These are phyloP conservation scores for Phytophthora niederhauseri DNA, from an alignment of 352 stramenopile species.

Conservation along the genomic window DNA sequence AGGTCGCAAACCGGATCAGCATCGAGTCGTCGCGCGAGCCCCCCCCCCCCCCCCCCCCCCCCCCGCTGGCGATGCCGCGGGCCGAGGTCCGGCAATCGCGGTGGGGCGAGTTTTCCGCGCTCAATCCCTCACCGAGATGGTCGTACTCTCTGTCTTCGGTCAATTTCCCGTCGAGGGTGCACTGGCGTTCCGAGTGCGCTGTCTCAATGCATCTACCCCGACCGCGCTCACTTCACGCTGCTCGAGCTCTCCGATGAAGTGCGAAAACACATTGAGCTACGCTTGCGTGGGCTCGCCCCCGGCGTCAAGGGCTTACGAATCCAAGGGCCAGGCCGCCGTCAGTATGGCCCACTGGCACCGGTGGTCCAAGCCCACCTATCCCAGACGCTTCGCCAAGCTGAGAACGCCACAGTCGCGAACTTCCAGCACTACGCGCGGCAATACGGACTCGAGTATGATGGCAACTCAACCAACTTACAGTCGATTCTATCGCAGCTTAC, in stretches of 20 bases:
- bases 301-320: not conserved
- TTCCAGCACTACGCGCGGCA: too few relatives aligned
- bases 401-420: not conserved
- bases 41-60: too few relatives aligned
- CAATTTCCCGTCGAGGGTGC: not conserved
- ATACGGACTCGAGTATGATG: not conserved
- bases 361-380: not conserved
- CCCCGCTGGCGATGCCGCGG: too few relatives aligned
- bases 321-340: too few relatives aligned
- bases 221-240: not conserved
- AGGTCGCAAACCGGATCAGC: too few relatives aligned
- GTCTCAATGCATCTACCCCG: not conserved
- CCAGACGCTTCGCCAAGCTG: not conserved
- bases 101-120: too few relatives aligned
- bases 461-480: not conserved
- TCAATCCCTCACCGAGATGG: not conserved
- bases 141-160: not conserved
- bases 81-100: too few relatives aligned
- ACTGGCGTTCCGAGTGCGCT: too few relatives aligned
- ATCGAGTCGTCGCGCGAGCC: too few relatives aligned
- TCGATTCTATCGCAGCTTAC: not conserved
- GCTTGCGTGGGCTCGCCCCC: not conserved
- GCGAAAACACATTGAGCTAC: not conserved
- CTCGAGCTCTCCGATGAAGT: not conserved
- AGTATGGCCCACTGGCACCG: not conserved